Conservation (phyloP, 768 basidiomycete species). For the Mrakia blollopis region DNA sequence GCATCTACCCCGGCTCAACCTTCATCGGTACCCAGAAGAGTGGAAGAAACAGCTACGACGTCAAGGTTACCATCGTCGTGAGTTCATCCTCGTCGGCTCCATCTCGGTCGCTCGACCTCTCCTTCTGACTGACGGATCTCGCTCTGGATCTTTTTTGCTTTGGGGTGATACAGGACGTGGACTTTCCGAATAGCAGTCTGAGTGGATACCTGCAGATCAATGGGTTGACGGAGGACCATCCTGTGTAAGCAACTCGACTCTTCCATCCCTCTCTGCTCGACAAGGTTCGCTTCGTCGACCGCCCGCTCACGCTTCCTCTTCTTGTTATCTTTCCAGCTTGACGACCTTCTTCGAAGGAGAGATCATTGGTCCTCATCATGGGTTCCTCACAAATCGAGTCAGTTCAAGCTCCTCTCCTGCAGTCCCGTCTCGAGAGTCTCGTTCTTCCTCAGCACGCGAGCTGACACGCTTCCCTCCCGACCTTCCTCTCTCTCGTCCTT, state of each 20-base stretch:
- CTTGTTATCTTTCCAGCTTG: conserved; percentile 44
- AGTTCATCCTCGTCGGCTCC: not conserved
- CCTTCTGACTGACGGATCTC: too few species aligned
- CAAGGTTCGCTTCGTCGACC: too few species aligned
- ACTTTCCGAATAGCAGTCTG: conserved; percentile 75
- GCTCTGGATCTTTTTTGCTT: too few species aligned
- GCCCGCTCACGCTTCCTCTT: not conserved
- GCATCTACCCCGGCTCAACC: conserved; percentile 69
- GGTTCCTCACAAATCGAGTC: conserved; percentile 81
- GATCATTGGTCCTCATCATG: conserved; percentile 84
- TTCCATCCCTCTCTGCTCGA: not conserved
- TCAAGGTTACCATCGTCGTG: conserved; percentile 85
- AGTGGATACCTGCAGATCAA: conserved; percentile 91
- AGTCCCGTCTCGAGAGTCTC: not conserved
- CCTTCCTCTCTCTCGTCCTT: not conserved
- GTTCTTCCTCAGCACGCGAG: not conserved
- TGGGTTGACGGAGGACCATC: conserved; percentile 88
- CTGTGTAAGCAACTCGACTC: conserved; percentile 49
- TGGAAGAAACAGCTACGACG: conserved; percentile 89
- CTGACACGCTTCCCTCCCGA: not conserved
- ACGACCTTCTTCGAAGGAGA: conserved; percentile 97
- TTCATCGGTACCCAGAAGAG: conserved; percentile 92
- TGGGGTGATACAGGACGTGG: conserved; percentile 62
- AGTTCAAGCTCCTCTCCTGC: conserved; percentile 47
- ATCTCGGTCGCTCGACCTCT: not conserved